These are phyloP conservation scores for Elongisporangium prolatum DNA, from an alignment of 352 stramenopile species.

Conservation along the genomic window DNA sequence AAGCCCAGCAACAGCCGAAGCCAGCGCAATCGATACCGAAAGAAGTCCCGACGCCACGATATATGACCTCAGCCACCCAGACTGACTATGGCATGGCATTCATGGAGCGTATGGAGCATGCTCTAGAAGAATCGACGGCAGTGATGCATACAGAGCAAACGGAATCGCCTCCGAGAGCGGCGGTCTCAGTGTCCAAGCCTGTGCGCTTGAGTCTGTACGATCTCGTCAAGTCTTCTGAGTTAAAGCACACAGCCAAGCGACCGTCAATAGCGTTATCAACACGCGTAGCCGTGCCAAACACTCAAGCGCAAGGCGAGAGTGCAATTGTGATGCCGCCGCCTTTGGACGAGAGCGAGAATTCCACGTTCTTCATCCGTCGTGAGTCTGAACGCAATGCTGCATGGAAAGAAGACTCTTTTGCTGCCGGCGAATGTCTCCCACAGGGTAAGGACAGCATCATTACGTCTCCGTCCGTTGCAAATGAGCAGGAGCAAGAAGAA, in stretches of 20 bases:
- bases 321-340: background rate
- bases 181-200: constrained; percentile 10
- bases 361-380: constrained; percentile 16
- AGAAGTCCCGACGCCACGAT: background rate
- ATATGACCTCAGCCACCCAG: background rate
- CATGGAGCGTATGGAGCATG: constrained; percentile 4
- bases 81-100: constrained; percentile 1
- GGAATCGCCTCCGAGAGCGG: background rate
- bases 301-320: background rate
- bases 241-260: constrained; percentile 7
- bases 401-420: background rate
- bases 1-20: constrained; percentile 6
- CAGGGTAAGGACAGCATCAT: constrained; percentile 2
- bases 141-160: constrained; percentile 8
- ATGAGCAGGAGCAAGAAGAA: background rate
- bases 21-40: background rate
- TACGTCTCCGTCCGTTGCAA: background rate
- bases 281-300: background rate
- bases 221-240: constrained; percentile 26
- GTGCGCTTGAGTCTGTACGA: constrained; percentile 36
- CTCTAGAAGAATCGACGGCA: background rate
- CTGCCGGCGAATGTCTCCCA: constrained; percentile 1
- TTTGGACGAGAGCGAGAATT: constrained; percentile 7
- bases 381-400: constrained; percentile 5
- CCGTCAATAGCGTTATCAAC: background rate